Base-by-base conservation (phyloP, 441 rosid genomes). In the Lepidium campestre region DNA sequence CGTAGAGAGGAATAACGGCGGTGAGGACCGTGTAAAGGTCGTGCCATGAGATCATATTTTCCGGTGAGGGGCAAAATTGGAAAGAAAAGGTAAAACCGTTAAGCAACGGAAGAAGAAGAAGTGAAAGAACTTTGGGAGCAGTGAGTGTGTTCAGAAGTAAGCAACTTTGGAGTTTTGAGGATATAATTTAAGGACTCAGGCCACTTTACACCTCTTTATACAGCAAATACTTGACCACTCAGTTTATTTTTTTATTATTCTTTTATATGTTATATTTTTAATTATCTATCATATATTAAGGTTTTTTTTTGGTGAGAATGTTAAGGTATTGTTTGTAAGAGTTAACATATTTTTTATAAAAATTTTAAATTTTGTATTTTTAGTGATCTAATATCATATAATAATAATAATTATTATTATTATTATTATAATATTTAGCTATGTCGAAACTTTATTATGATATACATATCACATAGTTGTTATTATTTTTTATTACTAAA, bases 1-100 rank as follows among this genome's bases (percentile, higher is more conserved):
- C 92, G 66, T 86, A 86, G 5, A 86, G 81, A 19, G 92, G 92
- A 5, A 84, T 62, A 69, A 86, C 85, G 49, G 92, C 89, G n/a
- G 86, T 76, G 56, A 86, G 72, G 14, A 86, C 89, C 31, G 80
- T 76, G 78, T 86, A 86, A 13, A 86, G 82, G 62, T 86, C 92
- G 18, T 73, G 65, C 86, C 86, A 80, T 9, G 73, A 71, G 68
- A 86, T 86, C 91, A 86, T 86, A 1, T 37, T 69, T 8, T 29
- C 34, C 34, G 34, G 34, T 29, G 18, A 44, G 34, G 50, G 69
- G 53, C 5, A 35, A 32, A 32, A 60, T 12, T 54, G 34, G 46
- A 20, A 35, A 41, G 32, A 34, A 7, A 39, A 11, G 1, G 22
- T 3, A 23, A 23, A 70, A 72, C 75, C 35, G 45, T 32, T 44